Percentiles rank a stretch among this genome's conserved stretches.
These are phyloP conservation scores for Collariella sp. DNA, from an alignment of 495 filamentous ascomycete genomes.

Conservation along the genomic window DNA sequence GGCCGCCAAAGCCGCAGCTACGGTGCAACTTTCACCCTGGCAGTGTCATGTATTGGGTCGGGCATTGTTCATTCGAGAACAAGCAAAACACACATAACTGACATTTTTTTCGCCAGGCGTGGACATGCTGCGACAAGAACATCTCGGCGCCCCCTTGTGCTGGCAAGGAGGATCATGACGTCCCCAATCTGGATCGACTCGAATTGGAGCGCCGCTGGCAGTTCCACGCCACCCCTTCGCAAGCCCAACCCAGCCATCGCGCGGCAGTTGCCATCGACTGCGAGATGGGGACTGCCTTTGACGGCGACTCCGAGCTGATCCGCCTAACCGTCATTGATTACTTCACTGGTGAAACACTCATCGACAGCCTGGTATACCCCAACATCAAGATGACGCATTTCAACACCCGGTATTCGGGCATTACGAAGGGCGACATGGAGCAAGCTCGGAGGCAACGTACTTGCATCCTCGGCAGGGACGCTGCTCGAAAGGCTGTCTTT, in stretches of 20 bases:
- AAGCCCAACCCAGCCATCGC: background rate
- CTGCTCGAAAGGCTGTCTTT: conserved; percentile 29
- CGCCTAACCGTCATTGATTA: conserved; percentile 38
- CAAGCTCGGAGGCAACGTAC: conserved; percentile 1
- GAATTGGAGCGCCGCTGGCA: conserved; percentile 3
- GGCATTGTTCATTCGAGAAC: background rate
- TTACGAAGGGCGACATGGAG: conserved; percentile 22
- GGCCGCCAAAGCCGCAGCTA: background rate
- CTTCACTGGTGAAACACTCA: conserved; percentile 33
- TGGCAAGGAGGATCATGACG: background rate
- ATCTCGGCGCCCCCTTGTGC: background rate
- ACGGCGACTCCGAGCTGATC: conserved; percentile 33
- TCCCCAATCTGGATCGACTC: background rate
- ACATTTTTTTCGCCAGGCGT: background rate
- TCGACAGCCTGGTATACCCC: conserved; percentile 39
- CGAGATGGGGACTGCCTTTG: conserved; percentile 36
- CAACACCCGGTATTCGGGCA: conserved; percentile 34
- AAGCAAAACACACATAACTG: background rate
- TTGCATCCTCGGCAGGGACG: conserved; percentile 21
- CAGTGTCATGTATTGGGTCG: background rate
- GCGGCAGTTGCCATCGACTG: conserved; percentile 41
- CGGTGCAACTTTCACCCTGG: background rate
- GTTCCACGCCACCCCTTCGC: background rate
- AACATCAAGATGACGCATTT: conserved; percentile 30
- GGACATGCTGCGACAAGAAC: conserved; percentile 7